Percentiles rank a stretch among this genome's conserved stretches.
These are phyloP conservation scores for Calocera cornea DNA, from an alignment of 768 basidiomycete genomes.

Conservation along the genomic window DNA sequence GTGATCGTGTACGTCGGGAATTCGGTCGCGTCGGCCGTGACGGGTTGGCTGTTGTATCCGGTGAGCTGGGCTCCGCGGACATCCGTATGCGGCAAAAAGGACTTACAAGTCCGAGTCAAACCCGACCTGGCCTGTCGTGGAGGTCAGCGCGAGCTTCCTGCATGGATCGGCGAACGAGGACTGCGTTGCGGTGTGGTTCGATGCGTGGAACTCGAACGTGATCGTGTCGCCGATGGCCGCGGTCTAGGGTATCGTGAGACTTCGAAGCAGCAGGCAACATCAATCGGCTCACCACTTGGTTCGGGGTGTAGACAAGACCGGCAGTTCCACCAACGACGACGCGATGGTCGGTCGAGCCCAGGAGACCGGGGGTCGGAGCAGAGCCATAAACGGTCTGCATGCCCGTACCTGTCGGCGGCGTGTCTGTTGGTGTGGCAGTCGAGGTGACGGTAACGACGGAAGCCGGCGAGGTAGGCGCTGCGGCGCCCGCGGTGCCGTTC, in stretches of 20 bases:
- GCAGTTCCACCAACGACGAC: slow-evolving; percentile 22
- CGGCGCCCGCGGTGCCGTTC: slow-evolving; percentile 9
- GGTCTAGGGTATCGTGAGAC: slow-evolving; percentile 15
- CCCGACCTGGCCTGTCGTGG: slow-evolving; percentile 38
- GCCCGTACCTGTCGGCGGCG: not conserved
- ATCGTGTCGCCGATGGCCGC: slow-evolving; percentile 43
- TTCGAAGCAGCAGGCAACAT: slow-evolving; percentile 22
- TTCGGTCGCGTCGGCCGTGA: not conserved
- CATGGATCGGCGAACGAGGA: slow-evolving; percentile 51
- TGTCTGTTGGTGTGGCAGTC: slow-evolving; percentile 29
- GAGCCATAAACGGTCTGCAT: slow-evolving; percentile 22
- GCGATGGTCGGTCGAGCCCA: slow-evolving; percentile 21
- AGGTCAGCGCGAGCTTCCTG: slow-evolving; percentile 35
- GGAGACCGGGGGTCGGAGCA: slow-evolving; percentile 21
- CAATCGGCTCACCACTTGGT: not conserved
- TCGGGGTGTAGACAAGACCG: slow-evolving; percentile 2
- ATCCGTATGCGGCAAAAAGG: not conserved
- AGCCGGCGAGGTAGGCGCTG: slow-evolving; percentile 16
- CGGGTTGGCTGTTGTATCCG: not conserved
- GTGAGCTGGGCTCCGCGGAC: not conserved
- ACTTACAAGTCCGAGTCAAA: slow-evolving; percentile 47
- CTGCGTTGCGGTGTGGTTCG: slow-evolving; percentile 47
- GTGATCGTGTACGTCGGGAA: not conserved
- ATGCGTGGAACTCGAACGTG: slow-evolving; percentile 43
- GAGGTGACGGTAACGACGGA: slow-evolving; percentile 20